These are phyloP conservation scores for Pseudocercospora crystallina DNA, from an alignment of 2,329 filamentous ascomycete genomes.

Conservation along the genomic window DNA sequence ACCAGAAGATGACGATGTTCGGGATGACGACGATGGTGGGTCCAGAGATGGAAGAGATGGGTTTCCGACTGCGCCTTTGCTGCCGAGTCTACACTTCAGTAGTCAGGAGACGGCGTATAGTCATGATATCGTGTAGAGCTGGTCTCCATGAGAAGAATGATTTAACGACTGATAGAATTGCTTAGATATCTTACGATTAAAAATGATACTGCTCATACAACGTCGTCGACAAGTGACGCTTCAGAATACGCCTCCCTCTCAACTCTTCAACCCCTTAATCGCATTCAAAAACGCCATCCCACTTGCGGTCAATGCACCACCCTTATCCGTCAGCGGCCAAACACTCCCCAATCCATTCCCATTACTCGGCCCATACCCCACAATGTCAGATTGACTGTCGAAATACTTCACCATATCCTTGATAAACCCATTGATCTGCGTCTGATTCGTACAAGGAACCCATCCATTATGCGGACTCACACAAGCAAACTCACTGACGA, in stretches of 20 bases:
- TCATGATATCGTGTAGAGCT: too few relatives aligned
- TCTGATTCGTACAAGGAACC: slow-evolving; percentile 27
- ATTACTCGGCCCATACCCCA: slow-evolving; percentile 31
- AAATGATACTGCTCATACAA: too few relatives aligned
- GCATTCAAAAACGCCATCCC: slow-evolving; percentile 17
- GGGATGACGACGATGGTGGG: neutral
- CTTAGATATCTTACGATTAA: too few relatives aligned
- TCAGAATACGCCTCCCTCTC: neutral
- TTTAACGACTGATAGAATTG: too few relatives aligned
- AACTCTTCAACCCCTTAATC: neutral
- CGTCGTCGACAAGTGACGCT: too few relatives aligned
- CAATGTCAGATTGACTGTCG: slow-evolving; percentile 23
- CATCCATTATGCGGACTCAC: slow-evolving; percentile 23
- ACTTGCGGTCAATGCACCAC: slow-evolving; percentile 15
- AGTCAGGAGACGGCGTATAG: too few relatives aligned
- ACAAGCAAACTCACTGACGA: slow-evolving; percentile 31
- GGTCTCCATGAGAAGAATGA: too few relatives aligned
- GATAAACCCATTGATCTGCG: slow-evolving; percentile 26
- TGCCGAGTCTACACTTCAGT: too few relatives aligned
- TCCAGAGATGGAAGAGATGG: too few relatives aligned
- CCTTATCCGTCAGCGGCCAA: slow-evolving; percentile 23
- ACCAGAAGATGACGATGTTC: slow-evolving; percentile 26
- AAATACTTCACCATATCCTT: slow-evolving; percentile 27
- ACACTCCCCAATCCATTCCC: slow-evolving; percentile 25
- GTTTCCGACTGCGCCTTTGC: too few relatives aligned